Conservation (phyloP, 169 alveolate genomes). For the Cryptosporidium viatorum region DNA sequence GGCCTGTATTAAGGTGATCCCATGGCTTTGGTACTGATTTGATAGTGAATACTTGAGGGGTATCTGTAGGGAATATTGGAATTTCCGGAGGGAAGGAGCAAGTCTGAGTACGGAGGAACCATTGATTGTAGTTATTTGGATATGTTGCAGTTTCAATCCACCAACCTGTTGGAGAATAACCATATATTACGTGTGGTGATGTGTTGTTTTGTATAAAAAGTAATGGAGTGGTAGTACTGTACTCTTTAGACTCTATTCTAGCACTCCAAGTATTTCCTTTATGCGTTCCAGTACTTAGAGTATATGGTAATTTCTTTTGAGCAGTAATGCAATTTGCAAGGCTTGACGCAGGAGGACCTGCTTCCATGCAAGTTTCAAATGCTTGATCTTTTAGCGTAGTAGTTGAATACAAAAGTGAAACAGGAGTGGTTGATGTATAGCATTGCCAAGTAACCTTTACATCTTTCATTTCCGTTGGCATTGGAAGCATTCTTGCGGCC, state of each 20-base stretch:
- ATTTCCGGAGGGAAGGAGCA: constrained; percentile 47
- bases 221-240: constrained; percentile 25
- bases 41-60: constrained; percentile 43
- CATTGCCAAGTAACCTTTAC: constrained; percentile 57
- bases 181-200: constrained; percentile 50
- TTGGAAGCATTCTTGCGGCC: constrained; percentile 69
- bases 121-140: constrained; percentile 68
- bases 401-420: constrained; percentile 43
- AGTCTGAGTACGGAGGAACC: constrained; percentile 68
- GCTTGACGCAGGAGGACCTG: background rate
- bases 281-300: constrained; percentile 5
- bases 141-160: constrained; percentile 62
- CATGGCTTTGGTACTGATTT: constrained; percentile 46
- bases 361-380: constrained; percentile 44
- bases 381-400: constrained; percentile 67
- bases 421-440: constrained; percentile 61
- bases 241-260: constrained; percentile 18
- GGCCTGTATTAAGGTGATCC: constrained; percentile 60
- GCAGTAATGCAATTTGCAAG: constrained; percentile 40
- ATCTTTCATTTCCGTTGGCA: constrained; percentile 64
- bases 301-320: constrained; percentile 33
- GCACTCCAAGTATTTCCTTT: constrained; percentile 27
- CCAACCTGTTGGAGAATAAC: constrained; percentile 71
- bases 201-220: constrained; percentile 69
- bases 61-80: constrained; percentile 67